These are phyloP conservation scores for Ceraceosorus guamensis DNA, from an alignment of 1,284 basidiomycete species.

Conservation along the genomic window DNA sequence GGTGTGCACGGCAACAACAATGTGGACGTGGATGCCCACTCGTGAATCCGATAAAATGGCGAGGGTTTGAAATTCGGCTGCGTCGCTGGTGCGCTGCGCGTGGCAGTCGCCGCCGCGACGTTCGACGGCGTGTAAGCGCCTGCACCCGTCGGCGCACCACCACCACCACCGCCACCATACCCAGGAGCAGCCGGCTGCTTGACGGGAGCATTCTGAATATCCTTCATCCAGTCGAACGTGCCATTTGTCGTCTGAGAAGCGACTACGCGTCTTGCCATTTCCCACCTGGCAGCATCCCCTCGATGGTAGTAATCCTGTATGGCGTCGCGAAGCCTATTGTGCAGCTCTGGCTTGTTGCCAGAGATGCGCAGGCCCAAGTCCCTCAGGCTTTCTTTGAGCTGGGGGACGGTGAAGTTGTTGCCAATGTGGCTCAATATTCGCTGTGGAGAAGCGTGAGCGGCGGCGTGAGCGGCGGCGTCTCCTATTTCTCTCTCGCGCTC, in stretches of 20 bases:
- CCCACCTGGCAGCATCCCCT: conserved; percentile 12
- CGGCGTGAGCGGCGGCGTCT: too few species aligned
- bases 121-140: conserved; percentile 13
- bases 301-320: conserved; percentile 10
- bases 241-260: neutral
- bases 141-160: conserved; percentile 4
- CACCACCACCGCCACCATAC: neutral
- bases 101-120: conserved; percentile 12
- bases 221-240: conserved; percentile 2
- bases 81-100: conserved; percentile 16
- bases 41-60: conserved; percentile 5
- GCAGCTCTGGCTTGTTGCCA: conserved; percentile 33
- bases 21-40: conserved; percentile 13
- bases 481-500: too few species aligned
- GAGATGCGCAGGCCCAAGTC: conserved; percentile 19
- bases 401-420: conserved; percentile 17
- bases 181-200: conserved; percentile 11
- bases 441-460: too few species aligned
- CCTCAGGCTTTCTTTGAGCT: conserved; percentile 32
- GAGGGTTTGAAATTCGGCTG: conserved; percentile 11
- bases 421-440: too few species aligned
- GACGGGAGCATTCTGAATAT: conserved; percentile 4
- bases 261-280: conserved; percentile 15
- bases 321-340: conserved; percentile 16
- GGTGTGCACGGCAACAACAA: too few species aligned